Evolutionary conservation across 2,329 filamentous ascomycete genomes (phyloP), one percentile per base, ranked within the genome.

Genomic region (Aspergillus candidus): DNA sequence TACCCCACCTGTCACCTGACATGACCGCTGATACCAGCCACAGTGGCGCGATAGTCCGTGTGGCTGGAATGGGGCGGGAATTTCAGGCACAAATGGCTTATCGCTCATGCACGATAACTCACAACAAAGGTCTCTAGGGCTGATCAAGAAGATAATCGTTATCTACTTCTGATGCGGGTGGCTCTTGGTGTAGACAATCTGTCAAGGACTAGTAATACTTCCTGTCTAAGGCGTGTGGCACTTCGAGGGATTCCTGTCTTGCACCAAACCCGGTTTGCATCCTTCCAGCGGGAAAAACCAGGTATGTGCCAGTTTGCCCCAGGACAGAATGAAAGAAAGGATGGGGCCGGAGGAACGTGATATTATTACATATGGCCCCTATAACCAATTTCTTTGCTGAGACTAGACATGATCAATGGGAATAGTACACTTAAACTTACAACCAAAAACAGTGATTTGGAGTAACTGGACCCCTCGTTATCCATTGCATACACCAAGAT

Each of bases 121-220:
- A 40, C 44, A 40, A 43, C 11, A 11, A 32, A 14, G n/a, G 30
- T 29, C 32, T 22, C 7, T n/a, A 15, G 31, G 31, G 10, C 11
- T 29, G 32, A 33, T 32, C 38, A 17, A 35, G 17, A n/a, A 29
- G 14, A 17, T 22, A 35, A 12, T 31, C 15, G 11, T 27, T 12
- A 8, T 31, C 32, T 5, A 37, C 17, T 45, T 46, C 52, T 51
- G 36, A 61, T 61, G 58, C 51, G 37, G 31, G 44, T 40, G 6
- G 17, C 40, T 14, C 35, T 38, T 32, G 32, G 40, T 35, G 35
- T 49, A 45, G 33, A 35, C 36, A 48, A 44, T 36, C 38, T 36
- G 15, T 42, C 44, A 36, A 59, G 42, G 32, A 15, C 37, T 40
- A 49, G 46, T 47, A 49, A 43, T 39, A 43, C 29, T 13, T 46